These are phyloP conservation scores for Trematosphaeria pertusa DNA, from an alignment of 2,329 filamentous ascomycete genomes.

Conservation along the genomic window DNA sequence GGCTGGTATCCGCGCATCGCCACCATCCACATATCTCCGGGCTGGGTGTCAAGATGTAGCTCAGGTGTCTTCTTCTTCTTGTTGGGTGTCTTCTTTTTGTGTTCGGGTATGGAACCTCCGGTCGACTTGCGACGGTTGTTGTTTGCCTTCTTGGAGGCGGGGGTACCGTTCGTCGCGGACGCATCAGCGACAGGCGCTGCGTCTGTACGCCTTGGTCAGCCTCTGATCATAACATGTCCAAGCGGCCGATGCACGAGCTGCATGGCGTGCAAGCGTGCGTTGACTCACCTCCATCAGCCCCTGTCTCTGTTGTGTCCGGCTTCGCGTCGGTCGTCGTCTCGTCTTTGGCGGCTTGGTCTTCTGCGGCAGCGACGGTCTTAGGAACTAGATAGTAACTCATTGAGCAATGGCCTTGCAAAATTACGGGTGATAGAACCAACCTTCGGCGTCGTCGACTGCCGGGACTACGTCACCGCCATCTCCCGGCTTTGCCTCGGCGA, in stretches of 20 bases:
- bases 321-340: slow-evolving; percentile 36
- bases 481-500: slow-evolving; percentile 37
- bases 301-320: slow-evolving; percentile 25
- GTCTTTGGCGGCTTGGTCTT: slow-evolving; percentile 23
- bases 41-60: slow-evolving; percentile 75
- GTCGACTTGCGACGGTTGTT: slow-evolving; percentile 71
- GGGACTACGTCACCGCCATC: slow-evolving; percentile 38
- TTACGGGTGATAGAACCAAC: slow-evolving; percentile 26
- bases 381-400: slow-evolving; percentile 25
- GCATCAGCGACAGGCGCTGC: slow-evolving; percentile 45
- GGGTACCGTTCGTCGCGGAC: slow-evolving; percentile 58
- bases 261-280: background rate
- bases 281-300: slow-evolving; percentile 34
- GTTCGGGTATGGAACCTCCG: slow-evolving; percentile 63
- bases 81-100: slow-evolving; percentile 74
- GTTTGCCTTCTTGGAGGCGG: slow-evolving; percentile 47
- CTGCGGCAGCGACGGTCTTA: slow-evolving; percentile 24
- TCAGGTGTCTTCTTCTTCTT: slow-evolving; percentile 83
- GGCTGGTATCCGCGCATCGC: slow-evolving; percentile 93
- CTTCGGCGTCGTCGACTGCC: slow-evolving; percentile 33
- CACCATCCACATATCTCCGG: slow-evolving; percentile 90
- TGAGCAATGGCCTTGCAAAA: slow-evolving; percentile 21
- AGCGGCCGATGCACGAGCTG: slow-evolving; percentile 1
- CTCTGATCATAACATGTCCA: background rate
- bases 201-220: slow-evolving; percentile 32